Conservation (phyloP, 116 monocot genomes). For the Zostera marina region DNA sequence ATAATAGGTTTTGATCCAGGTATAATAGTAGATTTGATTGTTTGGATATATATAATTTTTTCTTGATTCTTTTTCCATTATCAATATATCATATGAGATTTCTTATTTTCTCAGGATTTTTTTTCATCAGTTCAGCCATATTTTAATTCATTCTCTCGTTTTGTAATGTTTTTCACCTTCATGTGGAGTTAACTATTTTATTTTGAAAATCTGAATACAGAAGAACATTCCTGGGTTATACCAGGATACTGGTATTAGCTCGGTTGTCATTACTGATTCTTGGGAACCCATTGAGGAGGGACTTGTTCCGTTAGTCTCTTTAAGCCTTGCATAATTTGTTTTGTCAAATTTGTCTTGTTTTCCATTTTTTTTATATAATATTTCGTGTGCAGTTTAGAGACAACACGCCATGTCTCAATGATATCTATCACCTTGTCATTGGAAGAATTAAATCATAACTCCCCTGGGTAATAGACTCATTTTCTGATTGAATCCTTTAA, state of each 20-base stretch:
- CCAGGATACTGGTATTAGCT: conserved; percentile 81
- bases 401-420: conserved; percentile 90
- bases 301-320: conserved; percentile 65
- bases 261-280: conserved; percentile 86
- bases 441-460: conserved; percentile 40
- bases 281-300: conserved; percentile 99
- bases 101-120: too few relatives aligned
- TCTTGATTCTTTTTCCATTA: too few relatives aligned
- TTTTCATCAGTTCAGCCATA: too few relatives aligned
- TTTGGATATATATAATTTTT: too few relatives aligned
- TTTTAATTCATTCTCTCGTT: not conserved
- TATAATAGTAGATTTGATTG: too few relatives aligned
- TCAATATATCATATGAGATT: too few relatives aligned
- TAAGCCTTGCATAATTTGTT: conserved; percentile 1
- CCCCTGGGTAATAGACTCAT: conserved; percentile 48
- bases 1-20: too few relatives aligned
- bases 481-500: not conserved
- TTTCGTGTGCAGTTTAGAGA: conserved; percentile 47
- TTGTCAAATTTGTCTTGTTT: not conserved
- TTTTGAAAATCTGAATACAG: conserved; percentile 15
- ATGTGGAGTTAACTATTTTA: not conserved
- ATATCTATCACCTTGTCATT: conserved; percentile 71
- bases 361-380: not conserved
- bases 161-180: not conserved
- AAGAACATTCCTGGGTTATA: conserved; percentile 65